These are phyloP conservation scores for Dicorynia guianensis DNA, from an alignment of 306 rosid species.

Conservation along the genomic window DNA sequence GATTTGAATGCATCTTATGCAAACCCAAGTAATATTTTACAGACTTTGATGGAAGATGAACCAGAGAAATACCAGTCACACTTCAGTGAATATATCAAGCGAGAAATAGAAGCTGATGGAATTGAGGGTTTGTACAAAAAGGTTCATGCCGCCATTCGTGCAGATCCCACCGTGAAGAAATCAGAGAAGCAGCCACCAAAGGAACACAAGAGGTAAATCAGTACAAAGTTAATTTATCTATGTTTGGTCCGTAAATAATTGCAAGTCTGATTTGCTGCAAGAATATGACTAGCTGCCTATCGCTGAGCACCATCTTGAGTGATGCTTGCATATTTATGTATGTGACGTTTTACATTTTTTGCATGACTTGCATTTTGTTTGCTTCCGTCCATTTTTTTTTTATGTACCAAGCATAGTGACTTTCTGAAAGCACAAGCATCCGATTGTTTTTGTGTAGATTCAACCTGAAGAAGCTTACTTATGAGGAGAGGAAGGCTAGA, in stretches of 20 bases:
- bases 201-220: conserved; percentile 67
- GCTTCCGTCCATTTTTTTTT: neutral
- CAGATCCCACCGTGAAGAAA: conserved; percentile 58
- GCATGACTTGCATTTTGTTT: too few relatives aligned
- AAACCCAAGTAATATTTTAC: neutral
- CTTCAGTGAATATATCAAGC: conserved; percentile 71
- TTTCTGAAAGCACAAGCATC: neutral
- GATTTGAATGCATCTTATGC: neutral
- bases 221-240: neutral
- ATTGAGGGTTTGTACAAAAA: conserved; percentile 73
- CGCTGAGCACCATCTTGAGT: neutral
- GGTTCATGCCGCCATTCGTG: conserved; percentile 86
- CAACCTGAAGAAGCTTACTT: conserved; percentile 76
- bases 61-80: conserved; percentile 82
- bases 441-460: conserved; percentile 42
- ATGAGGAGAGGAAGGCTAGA: conserved; percentile 66
- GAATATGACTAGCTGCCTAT: neutral
- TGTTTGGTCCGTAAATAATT: neutral
- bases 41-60: conserved; percentile 78
- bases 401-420: neutral
- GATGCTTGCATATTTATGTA: neutral
- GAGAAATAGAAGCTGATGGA: conserved; percentile 62
- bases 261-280: neutral
- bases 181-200: conserved; percentile 66
- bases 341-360: neutral